Conservation (phyloP, 1,284 basidiomycete species). For the Fomitopsis schrenkii region DNA sequence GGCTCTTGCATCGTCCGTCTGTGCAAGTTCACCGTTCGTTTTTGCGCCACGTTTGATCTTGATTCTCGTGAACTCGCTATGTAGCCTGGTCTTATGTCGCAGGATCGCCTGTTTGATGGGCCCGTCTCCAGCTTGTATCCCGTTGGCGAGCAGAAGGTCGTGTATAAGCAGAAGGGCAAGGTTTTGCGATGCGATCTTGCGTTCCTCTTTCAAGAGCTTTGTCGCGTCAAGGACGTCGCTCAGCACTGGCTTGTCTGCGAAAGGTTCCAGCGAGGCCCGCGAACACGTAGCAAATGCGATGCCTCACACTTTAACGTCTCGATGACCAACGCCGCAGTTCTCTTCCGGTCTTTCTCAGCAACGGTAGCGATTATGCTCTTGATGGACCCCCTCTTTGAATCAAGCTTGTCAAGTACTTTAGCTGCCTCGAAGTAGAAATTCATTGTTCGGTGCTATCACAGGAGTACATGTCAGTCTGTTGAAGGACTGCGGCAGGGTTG, state of each 20-base stretch:
- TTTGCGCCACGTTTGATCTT: constrained; percentile 77
- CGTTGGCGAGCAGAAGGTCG: constrained; percentile 76
- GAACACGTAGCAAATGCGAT: not conserved
- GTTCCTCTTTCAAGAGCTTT: constrained; percentile 70
- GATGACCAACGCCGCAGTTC: constrained; percentile 77
- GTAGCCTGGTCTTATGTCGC: constrained; percentile 85
- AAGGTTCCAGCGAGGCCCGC: not conserved
- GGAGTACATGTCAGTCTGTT: constrained; percentile 12
- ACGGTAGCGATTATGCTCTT: constrained; percentile 72
- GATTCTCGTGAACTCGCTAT: constrained; percentile 79
- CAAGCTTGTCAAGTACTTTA: constrained; percentile 77
- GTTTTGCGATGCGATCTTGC: constrained; percentile 67
- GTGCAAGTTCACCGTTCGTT: constrained; percentile 65
- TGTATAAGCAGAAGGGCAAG: constrained; percentile 84
- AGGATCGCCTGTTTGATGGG: constrained; percentile 80
- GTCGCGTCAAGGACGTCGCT: constrained; percentile 59
- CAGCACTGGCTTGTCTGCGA: constrained; percentile 66
- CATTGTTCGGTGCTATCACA: constrained; percentile 51
- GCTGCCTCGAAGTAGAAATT: constrained; percentile 93
- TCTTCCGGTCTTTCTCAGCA: constrained; percentile 73
- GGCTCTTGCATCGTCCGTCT: constrained; percentile 53
- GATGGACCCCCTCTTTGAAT: constrained; percentile 84
- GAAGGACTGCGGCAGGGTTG: constrained; percentile 3
- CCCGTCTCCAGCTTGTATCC: constrained; percentile 86
- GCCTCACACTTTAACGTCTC: constrained; percentile 89